Conservation (phyloP, 805 yeast genomes). For the Blastobotrys attinorum region DNA sequence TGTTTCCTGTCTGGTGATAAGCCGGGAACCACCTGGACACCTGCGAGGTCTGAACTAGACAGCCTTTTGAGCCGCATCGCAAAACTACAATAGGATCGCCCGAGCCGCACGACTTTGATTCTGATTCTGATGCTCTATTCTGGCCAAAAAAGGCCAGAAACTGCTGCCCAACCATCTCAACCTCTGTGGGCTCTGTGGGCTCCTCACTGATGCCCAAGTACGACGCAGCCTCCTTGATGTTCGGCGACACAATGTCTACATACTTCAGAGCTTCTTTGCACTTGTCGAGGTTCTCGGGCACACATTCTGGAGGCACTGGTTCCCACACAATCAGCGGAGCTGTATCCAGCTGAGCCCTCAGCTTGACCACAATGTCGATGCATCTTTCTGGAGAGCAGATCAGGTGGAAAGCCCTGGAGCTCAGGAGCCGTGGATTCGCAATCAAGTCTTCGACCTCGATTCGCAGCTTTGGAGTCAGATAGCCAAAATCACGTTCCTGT, state of each 20-base stretch:
- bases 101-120: too few species aligned
- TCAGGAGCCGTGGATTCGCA: conserved; percentile 30
- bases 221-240: conserved; percentile 72
- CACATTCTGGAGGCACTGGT: conserved; percentile 75
- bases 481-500: conserved; percentile 55
- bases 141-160: conserved; percentile 37
- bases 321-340: conserved; percentile 65
- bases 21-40: conserved; percentile 54
- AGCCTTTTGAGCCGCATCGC: conserved; percentile 72
- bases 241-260: conserved; percentile 69
- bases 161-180: conserved; percentile 37
- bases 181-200: conserved; percentile 34
- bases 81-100: conserved; percentile 42
- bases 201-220: conserved; percentile 43
- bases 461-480: conserved; percentile 52
- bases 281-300: conserved; percentile 38
- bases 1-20: conserved; percentile 60
- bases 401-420: conserved; percentile 51
- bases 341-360: conserved; percentile 18
- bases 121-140: too few species aligned
- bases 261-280: conserved; percentile 34
- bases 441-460: conserved; percentile 50
- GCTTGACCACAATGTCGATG: conserved; percentile 35
- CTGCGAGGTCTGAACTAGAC: conserved; percentile 35
- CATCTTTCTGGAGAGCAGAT: conserved; percentile 67